These are phyloP conservation scores for Cucurbita argyrosperma DNA, from an alignment of 306 rosid genomes.

Conservation along the genomic window DNA sequence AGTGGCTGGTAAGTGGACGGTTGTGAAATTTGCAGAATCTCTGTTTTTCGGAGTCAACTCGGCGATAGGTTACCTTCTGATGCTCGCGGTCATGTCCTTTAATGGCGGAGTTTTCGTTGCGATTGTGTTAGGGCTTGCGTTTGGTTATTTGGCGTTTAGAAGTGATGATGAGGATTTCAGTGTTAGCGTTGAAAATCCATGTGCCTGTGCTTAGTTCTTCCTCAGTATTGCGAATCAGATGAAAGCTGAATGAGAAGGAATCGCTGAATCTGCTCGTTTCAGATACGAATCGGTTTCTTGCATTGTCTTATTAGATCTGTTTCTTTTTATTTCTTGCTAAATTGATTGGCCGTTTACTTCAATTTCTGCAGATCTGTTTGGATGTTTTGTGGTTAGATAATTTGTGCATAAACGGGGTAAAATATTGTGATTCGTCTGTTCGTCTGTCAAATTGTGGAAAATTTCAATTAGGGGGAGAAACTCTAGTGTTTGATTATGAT, in stretches of 20 bases:
- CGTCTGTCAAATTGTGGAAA: neutral
- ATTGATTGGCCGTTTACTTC: neutral
- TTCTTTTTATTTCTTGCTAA: neutral
- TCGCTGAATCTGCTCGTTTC: neutral
- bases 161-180: conserved; percentile 37
- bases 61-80: conserved; percentile 74
- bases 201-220: conserved; percentile 61
- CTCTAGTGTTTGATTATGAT: neutral
- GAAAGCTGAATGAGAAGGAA: neutral
- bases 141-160: conserved; percentile 58
- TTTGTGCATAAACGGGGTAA: neutral
- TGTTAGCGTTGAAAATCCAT: conserved; percentile 43
- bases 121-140: conserved; percentile 50
- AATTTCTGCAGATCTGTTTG: neutral
- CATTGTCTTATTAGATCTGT: neutral
- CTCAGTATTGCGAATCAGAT: neutral
- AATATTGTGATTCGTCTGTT: neutral
- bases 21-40: conserved; percentile 36
- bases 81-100: conserved; percentile 83
- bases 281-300: neutral
- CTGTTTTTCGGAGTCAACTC: conserved; percentile 56
- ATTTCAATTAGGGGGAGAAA: neutral
- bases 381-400: neutral
- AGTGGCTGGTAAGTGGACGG: conserved; percentile 11
- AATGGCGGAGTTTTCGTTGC: conserved; percentile 85